These are phyloP conservation scores for Tillandsia leiboldiana DNA, from an alignment of 176 grass and related monocot genomes.

Conservation along the genomic window DNA sequence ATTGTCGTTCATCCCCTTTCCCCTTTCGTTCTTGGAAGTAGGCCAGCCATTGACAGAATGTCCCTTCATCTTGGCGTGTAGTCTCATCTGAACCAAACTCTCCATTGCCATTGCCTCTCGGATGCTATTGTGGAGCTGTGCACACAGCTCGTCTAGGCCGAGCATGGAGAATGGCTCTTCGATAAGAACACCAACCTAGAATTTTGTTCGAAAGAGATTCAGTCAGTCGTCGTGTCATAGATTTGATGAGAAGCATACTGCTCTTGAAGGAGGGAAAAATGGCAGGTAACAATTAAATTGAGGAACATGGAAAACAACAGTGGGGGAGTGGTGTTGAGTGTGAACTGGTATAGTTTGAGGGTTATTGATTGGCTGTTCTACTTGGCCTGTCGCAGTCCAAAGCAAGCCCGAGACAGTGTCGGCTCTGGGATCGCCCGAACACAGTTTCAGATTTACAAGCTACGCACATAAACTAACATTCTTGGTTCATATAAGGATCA, in stretches of 20 bases:
- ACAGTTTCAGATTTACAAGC: too few species aligned
- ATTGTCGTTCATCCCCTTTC: neutral
- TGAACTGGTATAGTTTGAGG: too few species aligned
- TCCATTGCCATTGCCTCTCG: slow-evolving; percentile 50
- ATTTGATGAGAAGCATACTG: neutral
- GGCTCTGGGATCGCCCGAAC: too few species aligned
- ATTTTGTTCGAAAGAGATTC: neutral
- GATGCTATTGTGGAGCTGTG: slow-evolving; percentile 55
- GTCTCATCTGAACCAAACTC: slow-evolving; percentile 36
- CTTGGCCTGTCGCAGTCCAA: too few species aligned
- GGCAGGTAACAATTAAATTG: neutral
- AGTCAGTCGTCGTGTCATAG: neutral
- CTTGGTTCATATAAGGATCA: too few species aligned
- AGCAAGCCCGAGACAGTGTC: too few species aligned
- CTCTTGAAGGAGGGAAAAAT: neutral
- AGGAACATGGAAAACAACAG: neutral
- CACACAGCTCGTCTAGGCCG: slow-evolving; percentile 53
- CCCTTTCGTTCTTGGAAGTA: slow-evolving; percentile 19
- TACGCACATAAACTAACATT: too few species aligned
- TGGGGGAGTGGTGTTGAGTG: too few species aligned
- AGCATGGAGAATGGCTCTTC: slow-evolving; percentile 95
- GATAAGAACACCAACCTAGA: slow-evolving; percentile 93
- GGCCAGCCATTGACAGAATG: slow-evolving; percentile 41
- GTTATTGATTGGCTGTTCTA: too few species aligned
- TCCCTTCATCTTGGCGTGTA: slow-evolving; percentile 32